Evolutionary conservation across 2,329 filamentous ascomycete genomes (phyloP).

Genomic region (Ophiocordyceps robertsii): DNA sequence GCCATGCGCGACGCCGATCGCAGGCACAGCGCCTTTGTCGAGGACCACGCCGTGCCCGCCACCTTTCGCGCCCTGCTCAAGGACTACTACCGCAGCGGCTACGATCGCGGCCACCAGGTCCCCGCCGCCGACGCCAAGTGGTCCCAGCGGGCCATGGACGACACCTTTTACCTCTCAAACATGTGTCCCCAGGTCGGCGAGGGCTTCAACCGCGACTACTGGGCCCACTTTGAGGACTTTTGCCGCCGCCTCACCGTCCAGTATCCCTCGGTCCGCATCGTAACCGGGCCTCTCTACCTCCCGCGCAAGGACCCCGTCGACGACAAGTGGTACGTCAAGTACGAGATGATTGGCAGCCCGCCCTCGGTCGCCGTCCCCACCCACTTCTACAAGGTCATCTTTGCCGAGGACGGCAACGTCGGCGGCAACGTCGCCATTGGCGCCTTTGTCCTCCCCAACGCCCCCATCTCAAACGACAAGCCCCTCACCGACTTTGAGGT

Average conservation of each 20-base stretch:
- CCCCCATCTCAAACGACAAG: constrained; percentile 74
- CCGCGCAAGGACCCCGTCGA: constrained; percentile 70
- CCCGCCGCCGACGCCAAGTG: constrained; percentile 94
- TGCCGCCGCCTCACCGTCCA: constrained; percentile 67
- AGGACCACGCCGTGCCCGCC: constrained; percentile 67
- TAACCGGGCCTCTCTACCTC: constrained; percentile 88
- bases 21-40: constrained; percentile 68
- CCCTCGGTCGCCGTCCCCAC: constrained; percentile 93
- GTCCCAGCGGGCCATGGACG: constrained; percentile 88
- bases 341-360: constrained; percentile 90
- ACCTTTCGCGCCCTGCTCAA: constrained; percentile 82
- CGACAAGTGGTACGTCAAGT: constrained; percentile 88
- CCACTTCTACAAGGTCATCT: constrained; percentile 99
- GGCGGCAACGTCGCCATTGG: constrained; percentile 73
- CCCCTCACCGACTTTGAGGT: constrained; percentile 88
- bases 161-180: constrained; percentile 84
- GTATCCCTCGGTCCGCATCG: constrained; percentile 81
- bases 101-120: constrained; percentile 93
- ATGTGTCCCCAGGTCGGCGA: constrained; percentile 98
- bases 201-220: constrained; percentile 98
- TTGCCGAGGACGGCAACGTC: constrained; percentile 66
- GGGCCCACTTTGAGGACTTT: constrained; percentile 97
- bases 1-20: constrained; percentile 64
- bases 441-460: constrained; percentile 92
- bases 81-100: constrained; percentile 91